A percentile compares a stretch with the other conserved stretches of the same genome.
phyloP scores from a whole-genome alignment of 2,329 filamentous ascomycete species.

The Fonsecaea monophora region DNA sequence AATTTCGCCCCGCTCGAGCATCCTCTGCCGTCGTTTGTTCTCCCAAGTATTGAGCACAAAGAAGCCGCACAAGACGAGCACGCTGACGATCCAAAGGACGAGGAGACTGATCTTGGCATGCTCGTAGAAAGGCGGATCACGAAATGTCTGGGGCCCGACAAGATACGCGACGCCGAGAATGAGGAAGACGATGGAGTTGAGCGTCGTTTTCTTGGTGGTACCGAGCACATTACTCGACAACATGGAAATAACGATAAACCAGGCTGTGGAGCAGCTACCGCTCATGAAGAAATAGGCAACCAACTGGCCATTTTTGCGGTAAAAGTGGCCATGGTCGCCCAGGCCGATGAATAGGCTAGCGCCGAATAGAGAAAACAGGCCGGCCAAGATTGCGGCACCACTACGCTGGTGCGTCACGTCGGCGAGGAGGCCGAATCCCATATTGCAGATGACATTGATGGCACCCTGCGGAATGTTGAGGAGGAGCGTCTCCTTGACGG shows the following conservation, averaged over 20 bases:
- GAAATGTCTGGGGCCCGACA: conserved; percentile 16
- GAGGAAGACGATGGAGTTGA: conserved; percentile 19
- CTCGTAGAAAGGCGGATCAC: conserved; percentile 17
- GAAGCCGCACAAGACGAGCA: conserved; percentile 15
- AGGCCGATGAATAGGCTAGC: conserved; percentile 18
- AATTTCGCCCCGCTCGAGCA: conserved; percentile 15
- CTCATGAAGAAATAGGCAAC: conserved; percentile 20
- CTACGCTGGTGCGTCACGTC: conserved; percentile 16
- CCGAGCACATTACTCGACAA: conserved; percentile 17
- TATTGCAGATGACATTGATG: conserved; percentile 18
- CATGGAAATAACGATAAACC: conserved; percentile 19
- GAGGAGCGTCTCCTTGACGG: conserved; percentile 16
- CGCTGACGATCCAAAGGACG: conserved; percentile 18
- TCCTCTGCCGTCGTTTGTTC: conserved; percentile 15
- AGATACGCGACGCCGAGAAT: conserved; percentile 18
- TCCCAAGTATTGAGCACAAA: conserved; percentile 17
- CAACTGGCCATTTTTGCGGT: conserved; percentile 13
- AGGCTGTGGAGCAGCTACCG: conserved; percentile 12
- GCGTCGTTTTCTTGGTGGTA: conserved; percentile 20
- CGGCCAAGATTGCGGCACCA: conserved; percentile 10
- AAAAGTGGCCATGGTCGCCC: conserved; percentile 17
- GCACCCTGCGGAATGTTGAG: conserved; percentile 18
- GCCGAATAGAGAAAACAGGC: conserved; percentile 13
- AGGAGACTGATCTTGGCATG: conserved; percentile 16
- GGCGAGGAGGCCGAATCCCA: conserved; percentile 11